Conservation (phyloP, 352 stramenopile species). For the Globisporangium rhizosaccharum region DNA sequence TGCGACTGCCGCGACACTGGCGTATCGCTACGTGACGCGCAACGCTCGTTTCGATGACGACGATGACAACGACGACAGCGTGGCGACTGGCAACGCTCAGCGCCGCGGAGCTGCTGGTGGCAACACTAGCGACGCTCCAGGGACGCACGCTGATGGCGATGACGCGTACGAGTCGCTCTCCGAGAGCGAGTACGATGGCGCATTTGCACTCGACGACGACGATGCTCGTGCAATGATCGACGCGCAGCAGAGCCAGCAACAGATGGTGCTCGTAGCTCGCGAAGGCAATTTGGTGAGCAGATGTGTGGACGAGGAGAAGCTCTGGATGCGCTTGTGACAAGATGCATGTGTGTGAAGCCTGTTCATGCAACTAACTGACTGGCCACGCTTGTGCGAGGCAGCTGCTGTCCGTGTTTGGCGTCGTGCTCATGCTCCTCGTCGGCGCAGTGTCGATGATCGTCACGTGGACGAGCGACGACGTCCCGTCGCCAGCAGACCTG, state of each 20-base stretch:
- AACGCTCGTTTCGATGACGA: constrained; percentile 18
- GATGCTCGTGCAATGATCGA: constrained; percentile 14
- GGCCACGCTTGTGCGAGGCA: constrained; percentile 9
- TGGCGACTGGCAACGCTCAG: neutral
- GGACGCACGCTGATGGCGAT: constrained; percentile 8
- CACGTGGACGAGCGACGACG: constrained; percentile 48
- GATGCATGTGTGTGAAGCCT: neutral
- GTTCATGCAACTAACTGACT: neutral
- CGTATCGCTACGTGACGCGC: constrained; percentile 63
- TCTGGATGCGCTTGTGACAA: neutral
- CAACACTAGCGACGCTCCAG: too few relatives aligned
- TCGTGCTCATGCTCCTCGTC: constrained; percentile 69
- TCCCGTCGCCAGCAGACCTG: constrained; percentile 35
- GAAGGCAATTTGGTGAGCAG: constrained; percentile 48
- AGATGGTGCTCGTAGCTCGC: constrained; percentile 30
- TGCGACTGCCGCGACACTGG: constrained; percentile 44
- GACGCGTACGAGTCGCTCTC: constrained; percentile 36
- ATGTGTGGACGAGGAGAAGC: neutral
- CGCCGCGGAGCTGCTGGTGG: too few relatives aligned
- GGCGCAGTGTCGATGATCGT: constrained; percentile 50
- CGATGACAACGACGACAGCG: constrained; percentile 14
- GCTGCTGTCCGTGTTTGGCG: constrained; percentile 62
- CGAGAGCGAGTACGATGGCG: constrained; percentile 34
- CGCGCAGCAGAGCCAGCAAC: constrained; percentile 29
- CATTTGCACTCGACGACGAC: constrained; percentile 15